Conservation (phyloP, 2,329 filamentous ascomycete genomes). For the Epichloe bromicola region DNA sequence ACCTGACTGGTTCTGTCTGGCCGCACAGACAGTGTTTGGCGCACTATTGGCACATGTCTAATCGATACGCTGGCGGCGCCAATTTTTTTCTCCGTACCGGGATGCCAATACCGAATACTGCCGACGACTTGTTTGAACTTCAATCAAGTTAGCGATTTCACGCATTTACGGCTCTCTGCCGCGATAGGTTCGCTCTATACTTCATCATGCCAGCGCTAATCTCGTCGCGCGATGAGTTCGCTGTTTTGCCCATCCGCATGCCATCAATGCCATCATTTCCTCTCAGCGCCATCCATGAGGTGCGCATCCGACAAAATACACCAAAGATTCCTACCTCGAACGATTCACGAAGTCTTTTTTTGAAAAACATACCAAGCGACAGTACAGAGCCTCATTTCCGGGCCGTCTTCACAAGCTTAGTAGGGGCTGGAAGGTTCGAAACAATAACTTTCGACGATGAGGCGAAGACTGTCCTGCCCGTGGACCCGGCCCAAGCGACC, state of each 20-base stretch:
- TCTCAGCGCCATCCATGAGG: conserved; percentile 56
- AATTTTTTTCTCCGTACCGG: neutral
- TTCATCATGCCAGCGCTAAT: conserved; percentile 17
- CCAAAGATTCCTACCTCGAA: conserved; percentile 63
- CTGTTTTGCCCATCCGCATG: conserved; percentile 54
- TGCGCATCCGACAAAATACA: conserved; percentile 75
- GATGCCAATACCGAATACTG: too few species aligned
- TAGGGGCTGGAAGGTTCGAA: conserved; percentile 70
- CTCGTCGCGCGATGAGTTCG: conserved; percentile 41
- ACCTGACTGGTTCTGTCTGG: neutral
- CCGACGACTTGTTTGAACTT: too few species aligned
- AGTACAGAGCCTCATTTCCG: conserved; percentile 67
- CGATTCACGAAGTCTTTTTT: conserved; percentile 75
- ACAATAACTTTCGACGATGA: conserved; percentile 60
- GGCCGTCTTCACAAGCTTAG: conserved; percentile 57
- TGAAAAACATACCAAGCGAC: conserved; percentile 82
- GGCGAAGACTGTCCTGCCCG: conserved; percentile 26
- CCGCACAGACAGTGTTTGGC: neutral
- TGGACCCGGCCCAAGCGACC: conserved; percentile 36
- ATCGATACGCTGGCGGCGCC: conserved; percentile 3
- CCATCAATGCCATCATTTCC: conserved; percentile 50
- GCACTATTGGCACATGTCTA: neutral
- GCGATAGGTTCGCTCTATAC: too few species aligned
- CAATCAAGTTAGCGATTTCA: neutral
- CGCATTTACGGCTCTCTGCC: neutral